phyloP scores from a whole-genome alignment of 2,329 filamentous ascomycete genomes.

The Amauroascus verrucosus region DNA sequence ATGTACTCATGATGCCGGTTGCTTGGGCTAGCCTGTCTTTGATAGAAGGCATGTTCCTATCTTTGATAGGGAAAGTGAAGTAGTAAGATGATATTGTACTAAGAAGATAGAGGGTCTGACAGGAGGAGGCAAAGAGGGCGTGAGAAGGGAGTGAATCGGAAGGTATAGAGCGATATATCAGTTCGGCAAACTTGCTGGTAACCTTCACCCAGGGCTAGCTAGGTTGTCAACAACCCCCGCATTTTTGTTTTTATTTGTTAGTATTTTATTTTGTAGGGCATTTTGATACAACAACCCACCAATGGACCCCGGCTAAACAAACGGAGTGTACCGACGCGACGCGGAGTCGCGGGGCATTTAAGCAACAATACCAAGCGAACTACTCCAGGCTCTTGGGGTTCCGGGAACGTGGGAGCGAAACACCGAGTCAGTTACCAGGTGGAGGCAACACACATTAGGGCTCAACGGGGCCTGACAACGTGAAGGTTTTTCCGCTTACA shows the following conservation, averaged over 20 bases:
- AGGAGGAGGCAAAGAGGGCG: neutral
- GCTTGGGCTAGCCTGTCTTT: constrained; percentile 14
- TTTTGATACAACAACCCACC: too few relatives aligned
- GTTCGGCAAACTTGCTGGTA: neutral
- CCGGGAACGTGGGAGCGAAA: neutral
- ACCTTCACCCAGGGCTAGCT: neutral
- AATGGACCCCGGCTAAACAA: too few relatives aligned
- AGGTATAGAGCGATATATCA: neutral
- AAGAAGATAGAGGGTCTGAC: neutral
- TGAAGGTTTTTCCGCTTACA: neutral
- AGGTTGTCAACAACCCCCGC: neutral
- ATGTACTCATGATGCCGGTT: constrained; percentile 6
- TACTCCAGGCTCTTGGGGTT: neutral
- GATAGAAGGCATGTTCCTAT: constrained; percentile 10
- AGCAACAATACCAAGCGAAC: neutral
- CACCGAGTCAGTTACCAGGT: neutral
- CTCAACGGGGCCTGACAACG: neutral
- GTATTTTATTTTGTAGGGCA: too few relatives aligned
- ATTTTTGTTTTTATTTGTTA: neutral
- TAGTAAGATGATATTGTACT: neutral
- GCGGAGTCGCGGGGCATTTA: neutral
- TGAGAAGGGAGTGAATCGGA: neutral
- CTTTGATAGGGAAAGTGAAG: neutral
- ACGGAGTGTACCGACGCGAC: neutral
- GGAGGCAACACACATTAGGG: too few relatives aligned